Evolutionary conservation across 2,329 filamentous ascomycete genomes (phyloP).

Genomic region (Xylariales sp.): DNA sequence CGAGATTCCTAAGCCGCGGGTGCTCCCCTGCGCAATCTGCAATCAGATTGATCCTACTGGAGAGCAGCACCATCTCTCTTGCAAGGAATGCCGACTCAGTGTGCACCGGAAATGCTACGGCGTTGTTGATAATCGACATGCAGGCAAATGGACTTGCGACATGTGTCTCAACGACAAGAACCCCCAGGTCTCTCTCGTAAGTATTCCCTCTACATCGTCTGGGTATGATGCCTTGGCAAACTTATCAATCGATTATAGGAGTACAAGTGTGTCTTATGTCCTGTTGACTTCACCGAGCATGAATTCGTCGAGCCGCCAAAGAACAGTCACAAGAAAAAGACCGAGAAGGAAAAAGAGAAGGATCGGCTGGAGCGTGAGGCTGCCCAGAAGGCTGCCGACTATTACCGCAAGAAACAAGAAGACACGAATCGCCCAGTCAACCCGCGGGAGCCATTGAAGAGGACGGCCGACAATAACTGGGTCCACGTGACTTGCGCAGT

Average conservation of each 20-base stretch:
- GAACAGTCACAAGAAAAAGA: slow-evolving; percentile 71
- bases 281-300: slow-evolving; percentile 73
- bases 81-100: slow-evolving; percentile 82
- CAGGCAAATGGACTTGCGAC: slow-evolving; percentile 88
- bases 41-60: slow-evolving; percentile 65
- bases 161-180: slow-evolving; percentile 94
- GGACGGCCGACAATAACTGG: slow-evolving; percentile 96
- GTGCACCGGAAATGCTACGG: slow-evolving; percentile 93
- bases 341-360: slow-evolving; percentile 84
- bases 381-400: slow-evolving; percentile 72
- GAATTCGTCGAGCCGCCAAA: slow-evolving; percentile 83
- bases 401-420: slow-evolving; percentile 77
- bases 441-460: slow-evolving; percentile 86
- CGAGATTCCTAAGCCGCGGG: slow-evolving; percentile 72
- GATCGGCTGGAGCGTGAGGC: slow-evolving; percentile 83
- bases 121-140: slow-evolving; percentile 63
- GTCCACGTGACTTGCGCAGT: slow-evolving; percentile 91
- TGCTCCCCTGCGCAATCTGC: slow-evolving; percentile 83
- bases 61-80: slow-evolving; percentile 66
- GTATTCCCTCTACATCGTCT: slow-evolving; percentile 25
- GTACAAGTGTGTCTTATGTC: slow-evolving; percentile 91
- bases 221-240: neutral
- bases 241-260: slow-evolving; percentile 44
- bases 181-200: slow-evolving; percentile 84
- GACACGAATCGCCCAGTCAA: slow-evolving; percentile 77